Conservation (phyloP, 257 asterid species). For the Euphrasia confusa region DNA sequence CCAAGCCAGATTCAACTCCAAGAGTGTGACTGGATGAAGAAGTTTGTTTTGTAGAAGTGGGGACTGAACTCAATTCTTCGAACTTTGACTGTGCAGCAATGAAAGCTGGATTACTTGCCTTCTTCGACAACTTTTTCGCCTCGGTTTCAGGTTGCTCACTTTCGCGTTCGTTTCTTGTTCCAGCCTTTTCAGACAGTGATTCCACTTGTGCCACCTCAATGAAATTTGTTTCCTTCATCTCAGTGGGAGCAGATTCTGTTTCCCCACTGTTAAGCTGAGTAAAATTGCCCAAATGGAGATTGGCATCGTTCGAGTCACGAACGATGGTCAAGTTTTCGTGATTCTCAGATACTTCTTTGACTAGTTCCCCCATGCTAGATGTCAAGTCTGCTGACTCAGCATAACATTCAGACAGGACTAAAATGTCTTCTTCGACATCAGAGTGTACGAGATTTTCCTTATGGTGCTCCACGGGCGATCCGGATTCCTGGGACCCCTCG, state of each 20-base stretch:
- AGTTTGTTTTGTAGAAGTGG: slow-evolving; percentile 37
- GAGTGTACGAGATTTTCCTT: slow-evolving; percentile 26
- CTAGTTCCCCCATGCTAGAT: slow-evolving; percentile 22
- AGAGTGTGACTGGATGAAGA: slow-evolving; percentile 37
- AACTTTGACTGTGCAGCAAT: slow-evolving; percentile 86
- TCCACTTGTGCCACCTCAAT: slow-evolving; percentile 32
- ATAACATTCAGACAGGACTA: slow-evolving; percentile 25
- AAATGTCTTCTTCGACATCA: slow-evolving; percentile 24
- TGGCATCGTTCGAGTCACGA: slow-evolving; percentile 17
- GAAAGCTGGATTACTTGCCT: slow-evolving; percentile 78
- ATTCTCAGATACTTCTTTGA: slow-evolving; percentile 26
- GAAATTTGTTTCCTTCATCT: slow-evolving; percentile 28
- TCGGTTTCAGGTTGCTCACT: slow-evolving; percentile 47
- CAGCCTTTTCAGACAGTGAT: slow-evolving; percentile 30
- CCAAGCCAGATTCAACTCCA: slow-evolving; percentile 38
- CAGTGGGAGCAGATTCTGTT: slow-evolving; percentile 33
- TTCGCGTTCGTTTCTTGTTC: slow-evolving; percentile 24
- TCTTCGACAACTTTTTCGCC: slow-evolving; percentile 38
- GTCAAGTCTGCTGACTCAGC: slow-evolving; percentile 24
- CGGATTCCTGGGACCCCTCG: slow-evolving; percentile 34
- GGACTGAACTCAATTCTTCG: slow-evolving; percentile 57
- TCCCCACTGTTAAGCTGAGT: slow-evolving; percentile 19
- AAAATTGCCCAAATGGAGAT: slow-evolving; percentile 19
- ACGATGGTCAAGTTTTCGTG: slow-evolving; percentile 21
- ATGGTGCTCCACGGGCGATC: slow-evolving; percentile 24